Conservation (phyloP, 2,329 filamentous ascomycete species). For the Alternaria sp. region DNA sequence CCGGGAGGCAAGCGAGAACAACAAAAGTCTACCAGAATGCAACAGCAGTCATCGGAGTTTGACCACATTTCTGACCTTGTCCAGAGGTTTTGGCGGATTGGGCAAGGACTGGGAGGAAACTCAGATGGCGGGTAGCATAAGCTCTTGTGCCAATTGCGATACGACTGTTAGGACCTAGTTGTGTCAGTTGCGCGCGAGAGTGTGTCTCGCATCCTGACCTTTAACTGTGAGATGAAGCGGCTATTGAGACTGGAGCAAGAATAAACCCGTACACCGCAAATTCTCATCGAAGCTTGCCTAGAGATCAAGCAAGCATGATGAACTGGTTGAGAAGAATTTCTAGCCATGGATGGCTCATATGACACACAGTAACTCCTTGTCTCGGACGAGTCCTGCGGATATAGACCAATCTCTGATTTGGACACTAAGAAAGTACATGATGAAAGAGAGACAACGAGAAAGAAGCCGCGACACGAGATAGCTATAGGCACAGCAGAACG, state of each 20-base stretch:
- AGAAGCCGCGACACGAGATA: not conserved
- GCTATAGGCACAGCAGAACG: not conserved
- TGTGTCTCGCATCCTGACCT: not conserved
- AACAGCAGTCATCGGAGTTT: not conserved
- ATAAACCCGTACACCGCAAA: not conserved
- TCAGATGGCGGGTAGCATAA: not conserved
- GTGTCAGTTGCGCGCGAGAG: not conserved
- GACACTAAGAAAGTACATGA: not conserved
- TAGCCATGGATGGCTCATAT: not conserved
- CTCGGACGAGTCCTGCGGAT: no score
- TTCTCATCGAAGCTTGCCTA: not conserved
- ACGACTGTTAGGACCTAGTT: not conserved
- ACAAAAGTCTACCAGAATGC: not conserved
- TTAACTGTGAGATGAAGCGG: not conserved
- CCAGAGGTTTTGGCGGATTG: not conserved
- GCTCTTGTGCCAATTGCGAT: not conserved
- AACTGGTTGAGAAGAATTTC: not conserved
- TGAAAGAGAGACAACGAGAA: not conserved
- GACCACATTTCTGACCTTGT: not conserved
- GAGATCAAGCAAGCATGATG: not conserved
- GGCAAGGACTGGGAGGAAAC: not conserved
- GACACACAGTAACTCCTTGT: no score
- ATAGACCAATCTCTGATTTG: not conserved
- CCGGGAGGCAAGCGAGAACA: not conserved
- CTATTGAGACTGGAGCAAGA: not conserved